These are phyloP conservation scores for Aegle marmelos DNA, from an alignment of 345 rosid species.

Conservation along the genomic window DNA sequence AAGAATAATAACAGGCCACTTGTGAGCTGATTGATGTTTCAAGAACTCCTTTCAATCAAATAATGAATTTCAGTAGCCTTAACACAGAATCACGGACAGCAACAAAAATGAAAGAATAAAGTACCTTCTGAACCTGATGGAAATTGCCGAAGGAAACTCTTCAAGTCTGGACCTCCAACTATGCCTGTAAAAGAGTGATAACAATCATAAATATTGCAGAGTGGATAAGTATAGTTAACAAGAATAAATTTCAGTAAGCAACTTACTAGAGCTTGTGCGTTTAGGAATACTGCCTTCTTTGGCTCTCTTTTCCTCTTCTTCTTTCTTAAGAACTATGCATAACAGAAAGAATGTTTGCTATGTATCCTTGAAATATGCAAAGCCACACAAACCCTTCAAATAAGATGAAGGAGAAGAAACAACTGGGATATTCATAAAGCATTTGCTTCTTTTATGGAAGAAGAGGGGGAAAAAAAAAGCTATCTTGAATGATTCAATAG, in stretches of 20 bases:
- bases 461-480: no score
- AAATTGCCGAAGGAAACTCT: slow-evolving; percentile 80
- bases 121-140: slow-evolving; percentile 67
- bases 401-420: background rate
- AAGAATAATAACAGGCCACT: background rate
- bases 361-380: background rate
- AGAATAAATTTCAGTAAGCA: slow-evolving; percentile 8
- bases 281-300: slow-evolving; percentile 55
- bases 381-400: background rate
- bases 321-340: slow-evolving; percentile 68
- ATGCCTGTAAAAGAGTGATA: slow-evolving; percentile 42
- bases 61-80: background rate
- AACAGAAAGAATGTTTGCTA: slow-evolving; percentile 7
- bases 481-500: background rate
- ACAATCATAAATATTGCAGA: slow-evolving; percentile 7
- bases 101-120: background rate
- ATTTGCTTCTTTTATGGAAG: background rate
- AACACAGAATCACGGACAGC: background rate
- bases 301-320: slow-evolving; percentile 77
- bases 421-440: background rate
- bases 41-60: slow-evolving; percentile 7
- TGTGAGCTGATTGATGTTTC: slow-evolving; percentile 5
- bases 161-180: slow-evolving; percentile 75
- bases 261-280: slow-evolving; percentile 40
- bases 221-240: background rate